Conservation (phyloP, 805 yeast species). For the Tetrapisispora nanseiensis region DNA sequence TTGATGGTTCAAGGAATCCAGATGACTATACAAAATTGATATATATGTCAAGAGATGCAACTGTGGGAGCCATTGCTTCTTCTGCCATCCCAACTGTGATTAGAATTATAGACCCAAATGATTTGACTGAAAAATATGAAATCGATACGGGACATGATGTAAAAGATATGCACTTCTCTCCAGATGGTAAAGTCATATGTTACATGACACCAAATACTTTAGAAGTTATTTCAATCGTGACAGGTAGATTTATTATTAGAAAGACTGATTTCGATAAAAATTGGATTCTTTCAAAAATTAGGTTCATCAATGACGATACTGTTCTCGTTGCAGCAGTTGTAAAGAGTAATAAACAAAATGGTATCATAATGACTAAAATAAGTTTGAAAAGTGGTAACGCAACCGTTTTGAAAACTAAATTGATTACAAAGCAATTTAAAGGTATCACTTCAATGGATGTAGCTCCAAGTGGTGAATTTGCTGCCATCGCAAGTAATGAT, state of each 20-base stretch:
- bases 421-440: conserved; percentile 32
- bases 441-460: conserved; percentile 49
- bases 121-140: conserved; percentile 44
- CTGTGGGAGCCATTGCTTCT: conserved; percentile 59
- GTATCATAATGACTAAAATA: conserved; percentile 29
- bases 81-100: conserved; percentile 55
- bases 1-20: conserved; percentile 34
- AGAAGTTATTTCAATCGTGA: conserved; percentile 33
- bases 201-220: conserved; percentile 50
- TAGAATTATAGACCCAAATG: conserved; percentile 48
- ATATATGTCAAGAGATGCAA: conserved; percentile 46
- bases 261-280: conserved; percentile 30
- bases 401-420: conserved; percentile 16
- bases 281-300: conserved; percentile 28
- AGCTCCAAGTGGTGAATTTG: conserved; percentile 24
- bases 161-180: conserved; percentile 58
- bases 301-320: conserved; percentile 27
- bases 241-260: conserved; percentile 31
- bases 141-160: conserved; percentile 46
- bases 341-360: conserved; percentile 28
- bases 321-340: conserved; percentile 38
- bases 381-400: conserved; percentile 20
- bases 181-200: conserved; percentile 54
- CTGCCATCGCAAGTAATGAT: conserved; percentile 44
- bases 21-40: conserved; percentile 55